Base-by-base conservation (phyloP, 805 yeast species). In the Hanseniaspora singularis region DNA sequence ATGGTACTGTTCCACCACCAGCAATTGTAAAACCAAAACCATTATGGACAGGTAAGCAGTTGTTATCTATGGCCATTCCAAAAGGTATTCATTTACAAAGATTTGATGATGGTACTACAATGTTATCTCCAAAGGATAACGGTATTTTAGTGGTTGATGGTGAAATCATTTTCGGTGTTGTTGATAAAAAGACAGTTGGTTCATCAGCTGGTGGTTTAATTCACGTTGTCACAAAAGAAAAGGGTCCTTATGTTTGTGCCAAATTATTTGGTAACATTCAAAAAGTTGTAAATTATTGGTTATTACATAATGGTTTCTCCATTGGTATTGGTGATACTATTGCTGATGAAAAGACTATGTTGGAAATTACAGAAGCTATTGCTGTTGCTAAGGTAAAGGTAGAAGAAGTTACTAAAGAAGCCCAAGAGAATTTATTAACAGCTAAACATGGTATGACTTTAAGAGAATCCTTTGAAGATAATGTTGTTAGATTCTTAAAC, bases 371-470 rank as follows among this genome's bases (percentile, higher is more conserved):
- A 1, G 80, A 81, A 50, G 89, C 97, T 3, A 92, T 92, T 64
- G 79, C 85, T 43, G 85, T 79, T 51, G 98, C 98, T 14, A 94
- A 94, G 64, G 76, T 74, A 38, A 86, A 89, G 68, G 99, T 92
- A 33, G 96, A 89, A 61, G 92, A 83, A 57, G 89, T 89, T 46
- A 89, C 92, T 51, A 67, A 75, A 55, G 95, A 86, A 60, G 98
- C 97, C 2, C 97, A 92, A 63, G 79, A 75, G 38, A 89, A 92
- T 60, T 71, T 72, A 51, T 70, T 92, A 55, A 85, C 86, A 34
- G 95, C 96, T 26, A 96, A 92, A 62, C 97, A 96, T 26, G 99
- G 99, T 81, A 92, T 92, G 99, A 92, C 99, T 2, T 72, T 92
- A 55, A 81, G 99, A 68, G 98, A 92, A 65, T 87, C 97, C 16